phyloP scores from a whole-genome alignment of 371 early-diverging fungal species.

The Phascolomyces articulosus region DNA sequence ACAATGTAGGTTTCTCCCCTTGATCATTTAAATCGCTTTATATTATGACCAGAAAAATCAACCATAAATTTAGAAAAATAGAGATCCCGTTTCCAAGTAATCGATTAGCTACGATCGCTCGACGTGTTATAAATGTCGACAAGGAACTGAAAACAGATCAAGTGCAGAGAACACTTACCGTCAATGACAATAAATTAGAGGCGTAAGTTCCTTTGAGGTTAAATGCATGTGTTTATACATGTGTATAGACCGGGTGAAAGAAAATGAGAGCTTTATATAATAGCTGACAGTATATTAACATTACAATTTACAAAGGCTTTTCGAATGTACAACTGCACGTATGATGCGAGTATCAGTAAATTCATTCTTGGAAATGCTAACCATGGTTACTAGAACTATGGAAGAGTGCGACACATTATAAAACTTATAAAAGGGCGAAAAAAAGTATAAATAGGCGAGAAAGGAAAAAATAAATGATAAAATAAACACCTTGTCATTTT shows the following conservation, averaged over 20 bases:
- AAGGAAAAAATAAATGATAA: not conserved
- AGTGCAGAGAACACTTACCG: conserved; percentile 31
- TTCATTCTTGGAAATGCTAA: conserved; percentile 51
- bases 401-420: conserved; percentile 30
- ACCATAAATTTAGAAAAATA: conserved; percentile 27
- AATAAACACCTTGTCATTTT: not conserved
- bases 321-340: conserved; percentile 42
- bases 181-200: conserved; percentile 8
- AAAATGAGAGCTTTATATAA: too few species aligned
- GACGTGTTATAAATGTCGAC: conserved; percentile 46
- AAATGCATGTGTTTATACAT: too few species aligned
- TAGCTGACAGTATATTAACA: not conserved
- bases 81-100: conserved; percentile 49
- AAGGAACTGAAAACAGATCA: conserved; percentile 51
- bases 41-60: not conserved
- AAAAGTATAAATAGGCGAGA: not conserved
- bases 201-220: conserved; percentile 12
- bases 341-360: conserved; percentile 56
- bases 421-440: not conserved
- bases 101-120: conserved; percentile 44
- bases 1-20: not conserved
- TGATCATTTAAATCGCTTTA: not conserved
- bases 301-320: conserved; percentile 37
- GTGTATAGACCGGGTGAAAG: too few species aligned
- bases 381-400: conserved; percentile 55